A percentile compares a stretch with the other conserved stretches of the same genome.
These are phyloP conservation scores for Arthrocladium fulminans DNA, from an alignment of 2,329 filamentous ascomycete genomes.

Conservation along the genomic window DNA sequence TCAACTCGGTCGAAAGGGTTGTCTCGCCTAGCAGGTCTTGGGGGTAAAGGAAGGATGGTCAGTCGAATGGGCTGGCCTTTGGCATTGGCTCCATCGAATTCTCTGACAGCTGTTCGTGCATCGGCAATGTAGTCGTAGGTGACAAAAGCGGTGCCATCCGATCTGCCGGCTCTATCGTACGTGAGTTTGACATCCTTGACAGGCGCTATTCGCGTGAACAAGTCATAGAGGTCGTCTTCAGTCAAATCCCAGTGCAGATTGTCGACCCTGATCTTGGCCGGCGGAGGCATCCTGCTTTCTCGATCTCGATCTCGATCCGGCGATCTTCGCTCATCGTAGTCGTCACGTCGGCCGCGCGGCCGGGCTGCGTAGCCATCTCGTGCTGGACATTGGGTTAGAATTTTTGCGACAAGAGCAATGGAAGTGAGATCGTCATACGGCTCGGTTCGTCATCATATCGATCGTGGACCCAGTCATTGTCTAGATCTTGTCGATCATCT, in stretches of 20 bases:
- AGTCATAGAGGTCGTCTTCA: constrained; percentile 69
- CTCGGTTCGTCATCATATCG: constrained; percentile 68
- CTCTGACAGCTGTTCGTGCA: constrained; percentile 62
- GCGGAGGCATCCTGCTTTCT: constrained; percentile 41
- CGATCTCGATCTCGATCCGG: constrained; percentile 21
- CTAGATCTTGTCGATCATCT: constrained; percentile 38
- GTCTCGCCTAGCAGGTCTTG: constrained; percentile 24
- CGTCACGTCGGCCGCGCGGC: constrained; percentile 29
- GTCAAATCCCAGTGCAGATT: constrained; percentile 90
- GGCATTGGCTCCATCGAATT: constrained; percentile 85
- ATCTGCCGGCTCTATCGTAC: constrained; percentile 83
- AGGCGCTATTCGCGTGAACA: constrained; percentile 70
- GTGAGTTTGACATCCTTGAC: constrained; percentile 60
- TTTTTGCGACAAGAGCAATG: neutral
- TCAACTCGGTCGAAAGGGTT: constrained; percentile 44
- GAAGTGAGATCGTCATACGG: constrained; percentile 23
- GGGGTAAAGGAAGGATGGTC: constrained; percentile 52
- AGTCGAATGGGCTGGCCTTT: constrained; percentile 78
- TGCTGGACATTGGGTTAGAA: constrained; percentile 12
- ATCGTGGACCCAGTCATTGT: constrained; percentile 83
- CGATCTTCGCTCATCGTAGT: constrained; percentile 30
- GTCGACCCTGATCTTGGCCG: constrained; percentile 70
- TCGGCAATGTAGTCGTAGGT: constrained; percentile 65
- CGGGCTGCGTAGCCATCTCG: constrained; percentile 30
- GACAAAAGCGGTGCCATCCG: constrained; percentile 74